Evolutionary conservation across 1,284 basidiomycete genomes (phyloP).

Genomic region (Leccinum fuscescens): DNA sequence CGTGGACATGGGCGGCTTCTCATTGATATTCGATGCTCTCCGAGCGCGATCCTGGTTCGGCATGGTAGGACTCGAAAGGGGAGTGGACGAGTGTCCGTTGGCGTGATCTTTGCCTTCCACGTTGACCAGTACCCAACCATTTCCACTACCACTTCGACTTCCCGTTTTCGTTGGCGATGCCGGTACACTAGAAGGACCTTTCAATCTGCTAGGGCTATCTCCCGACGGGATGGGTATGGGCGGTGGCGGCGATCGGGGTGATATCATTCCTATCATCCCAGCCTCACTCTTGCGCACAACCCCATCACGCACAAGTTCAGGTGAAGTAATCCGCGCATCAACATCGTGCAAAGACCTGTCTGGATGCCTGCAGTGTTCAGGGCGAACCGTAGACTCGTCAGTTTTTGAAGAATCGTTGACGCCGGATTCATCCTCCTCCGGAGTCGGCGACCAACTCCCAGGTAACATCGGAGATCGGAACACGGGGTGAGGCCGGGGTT

Average conservation of each 20-base stretch:
- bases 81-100: slow-evolving; percentile 26
- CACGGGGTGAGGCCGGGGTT: slow-evolving; percentile 15
- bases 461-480: slow-evolving; percentile 25
- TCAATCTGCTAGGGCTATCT: slow-evolving; percentile 27
- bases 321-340: slow-evolving; percentile 44
- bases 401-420: slow-evolving; percentile 28
- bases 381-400: slow-evolving; percentile 31
- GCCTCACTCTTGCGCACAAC: slow-evolving; percentile 52
- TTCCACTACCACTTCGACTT: slow-evolving; percentile 38
- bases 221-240: slow-evolving; percentile 29
- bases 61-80: slow-evolving; percentile 33
- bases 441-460: slow-evolving; percentile 29
- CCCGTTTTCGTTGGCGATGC: slow-evolving; percentile 36
- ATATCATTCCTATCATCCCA: slow-evolving; percentile 48
- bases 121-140: slow-evolving; percentile 66
- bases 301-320: slow-evolving; percentile 42
- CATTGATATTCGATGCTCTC: slow-evolving; percentile 25
- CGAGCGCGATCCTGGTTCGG: slow-evolving; percentile 29
- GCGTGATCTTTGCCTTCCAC: slow-evolving; percentile 46
- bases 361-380: slow-evolving; percentile 30
- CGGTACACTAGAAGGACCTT: slow-evolving; percentile 25
- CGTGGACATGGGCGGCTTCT: slow-evolving; percentile 38
- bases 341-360: slow-evolving; percentile 48
- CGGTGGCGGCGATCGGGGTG: slow-evolving; percentile 29
- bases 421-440: slow-evolving; percentile 29